Base-by-base conservation (phyloP, 192 early-diverging fungal species). In the Backusella westeae region DNA sequence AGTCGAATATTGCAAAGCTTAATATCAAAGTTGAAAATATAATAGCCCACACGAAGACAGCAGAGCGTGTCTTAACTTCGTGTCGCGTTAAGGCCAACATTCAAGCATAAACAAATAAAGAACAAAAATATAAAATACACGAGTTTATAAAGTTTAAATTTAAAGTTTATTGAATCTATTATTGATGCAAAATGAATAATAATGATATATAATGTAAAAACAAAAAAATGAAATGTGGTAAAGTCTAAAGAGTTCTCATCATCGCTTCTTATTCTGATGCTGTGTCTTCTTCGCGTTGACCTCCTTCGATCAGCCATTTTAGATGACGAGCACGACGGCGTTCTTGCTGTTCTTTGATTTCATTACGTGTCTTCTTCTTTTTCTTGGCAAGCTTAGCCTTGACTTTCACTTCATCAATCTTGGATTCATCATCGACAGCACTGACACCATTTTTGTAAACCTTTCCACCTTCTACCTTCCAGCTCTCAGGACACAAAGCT, bases 401-500 rank as follows among this genome's bases (percentile, higher is more conserved):
- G 19, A 84, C 79, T 52, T 83, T 82, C 41, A 78, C 87, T 17
- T 84, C 84, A 8, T 86, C 83, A 56, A 82, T 79, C 67, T 82
- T 75, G 34, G 77, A 75, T 9, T 85, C 71, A 38, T 85, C 87
- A 29, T 86, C 84, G 4, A 78, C 83, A 23, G 83, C 75, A 7
- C 83, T 78, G 65, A 86, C 79, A 34, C 87, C 85, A 29, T 82
- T 68, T 21, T 82, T 83, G 53, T 79, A 80, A 17, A 88, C 49
- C 14, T 73, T 52, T 67, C 93, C 93, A 38, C 81, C 85, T 32
- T 89, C 87, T 63, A 93, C 83, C 70, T 84, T 78, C 93, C 93
- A 94, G 34, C 83, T 84, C 80, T 94, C 93, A 34, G 88, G 88
- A 74, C 91, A 93, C 49, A 93, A 78, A 34, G 90, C 89, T 19